Percentiles rank a stretch among this genome's conserved stretches.
phyloP scores from a whole-genome alignment of 345 rosid species.

The Syzygium jambos region DNA sequence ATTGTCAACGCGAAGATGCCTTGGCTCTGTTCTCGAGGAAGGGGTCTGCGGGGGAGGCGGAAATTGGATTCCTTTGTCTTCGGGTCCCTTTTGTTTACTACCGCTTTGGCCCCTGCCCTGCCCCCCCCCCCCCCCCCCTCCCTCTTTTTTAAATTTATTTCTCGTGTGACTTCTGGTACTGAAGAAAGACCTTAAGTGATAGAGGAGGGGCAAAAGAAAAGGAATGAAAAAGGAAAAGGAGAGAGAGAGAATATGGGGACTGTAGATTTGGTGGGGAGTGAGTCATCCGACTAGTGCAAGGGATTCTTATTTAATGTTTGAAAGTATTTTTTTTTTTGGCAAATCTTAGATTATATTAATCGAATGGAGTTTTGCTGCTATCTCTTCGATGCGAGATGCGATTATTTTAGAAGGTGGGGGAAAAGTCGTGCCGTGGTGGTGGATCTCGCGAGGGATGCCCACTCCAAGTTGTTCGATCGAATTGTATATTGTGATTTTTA shows the following conservation, averaged over 20 bases:
- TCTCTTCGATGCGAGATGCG: not conserved
- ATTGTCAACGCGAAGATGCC: not conserved
- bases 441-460: conserved; percentile 22
- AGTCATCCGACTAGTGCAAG: conserved; percentile 25
- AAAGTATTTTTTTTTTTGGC: not conserved
- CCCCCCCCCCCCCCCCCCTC: not conserved
- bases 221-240: not conserved
- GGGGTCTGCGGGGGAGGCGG: not conserved
- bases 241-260: conserved; percentile 1
- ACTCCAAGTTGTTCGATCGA: not conserved
- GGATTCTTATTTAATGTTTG: not conserved
- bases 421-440: conserved; percentile 4
- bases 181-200: not conserved
- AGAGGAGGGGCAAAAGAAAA: not conserved
- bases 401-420: not conserved
- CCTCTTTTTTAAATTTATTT: conserved; percentile 3
- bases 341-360: not conserved
- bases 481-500: not conserved
- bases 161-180: not conserved
- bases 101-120: not conserved
- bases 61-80: conserved; percentile 25
- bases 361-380: not conserved
- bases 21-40: conserved; percentile 8
- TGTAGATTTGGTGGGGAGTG: conserved; percentile 45
- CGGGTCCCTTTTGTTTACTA: conserved; percentile 6